These are phyloP conservation scores for Pythium grandisporangium DNA, from an alignment of 352 stramenopile species.

Conservation along the genomic window DNA sequence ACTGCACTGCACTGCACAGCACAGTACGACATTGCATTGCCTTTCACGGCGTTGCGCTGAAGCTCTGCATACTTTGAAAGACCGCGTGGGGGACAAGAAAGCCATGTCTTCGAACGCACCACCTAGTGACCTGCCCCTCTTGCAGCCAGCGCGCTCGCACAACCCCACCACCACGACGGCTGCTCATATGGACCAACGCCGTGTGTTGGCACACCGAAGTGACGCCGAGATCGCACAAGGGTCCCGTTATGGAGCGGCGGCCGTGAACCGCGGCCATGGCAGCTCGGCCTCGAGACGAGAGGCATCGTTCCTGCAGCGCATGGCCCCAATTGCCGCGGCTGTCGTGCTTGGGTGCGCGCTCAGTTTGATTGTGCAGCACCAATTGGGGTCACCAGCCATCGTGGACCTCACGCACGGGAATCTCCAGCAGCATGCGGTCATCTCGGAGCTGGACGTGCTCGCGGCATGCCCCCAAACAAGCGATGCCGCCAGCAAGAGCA, in stretches of 20 bases:
- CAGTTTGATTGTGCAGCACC: conserved; percentile 19
- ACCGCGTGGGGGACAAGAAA: too few species aligned
- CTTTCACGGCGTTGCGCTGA: too few species aligned
- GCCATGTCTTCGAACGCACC: too few species aligned
- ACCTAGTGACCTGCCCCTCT: too few species aligned
- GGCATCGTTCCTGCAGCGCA: conserved; percentile 6
- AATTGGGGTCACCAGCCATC: background rate
- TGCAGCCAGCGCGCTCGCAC: too few species aligned
- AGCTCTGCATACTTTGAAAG: too few species aligned
- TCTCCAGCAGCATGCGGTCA: conserved; percentile 34
- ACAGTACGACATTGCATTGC: too few species aligned
- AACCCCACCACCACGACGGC: too few species aligned
- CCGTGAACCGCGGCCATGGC: too few species aligned
- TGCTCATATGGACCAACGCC: too few species aligned
- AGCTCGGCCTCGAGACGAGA: background rate
- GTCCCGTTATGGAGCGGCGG: conserved; percentile 9
- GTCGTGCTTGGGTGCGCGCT: conserved; percentile 38
- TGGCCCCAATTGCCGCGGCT: conserved; percentile 31
- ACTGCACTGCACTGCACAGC: too few species aligned
- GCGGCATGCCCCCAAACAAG: conserved; percentile 25
- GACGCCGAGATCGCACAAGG: conserved; percentile 22
- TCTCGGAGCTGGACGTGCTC: conserved; percentile 42
- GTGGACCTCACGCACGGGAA: conserved; percentile 32
- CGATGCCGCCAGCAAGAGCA: conserved; percentile 4
- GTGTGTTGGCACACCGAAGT: conserved; percentile 25